A percentile compares a stretch with the other conserved stretches of the same genome.
Conservation (phyloP, 1,284 basidiomycete genomes). For the Blastosporella zonata region DNA sequence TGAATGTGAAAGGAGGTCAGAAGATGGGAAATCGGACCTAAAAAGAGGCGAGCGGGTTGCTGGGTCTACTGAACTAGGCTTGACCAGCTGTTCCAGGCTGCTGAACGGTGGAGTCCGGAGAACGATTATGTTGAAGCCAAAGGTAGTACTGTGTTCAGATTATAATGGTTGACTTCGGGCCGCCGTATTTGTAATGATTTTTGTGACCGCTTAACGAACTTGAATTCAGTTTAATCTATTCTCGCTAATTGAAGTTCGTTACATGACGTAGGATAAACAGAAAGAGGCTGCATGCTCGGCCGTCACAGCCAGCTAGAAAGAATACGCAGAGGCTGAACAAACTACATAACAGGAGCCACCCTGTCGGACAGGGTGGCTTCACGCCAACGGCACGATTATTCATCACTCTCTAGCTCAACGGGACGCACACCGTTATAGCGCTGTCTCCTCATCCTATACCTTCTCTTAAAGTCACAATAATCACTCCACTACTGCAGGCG, state of each 20-base stretch:
- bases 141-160: slow-evolving; percentile 18
- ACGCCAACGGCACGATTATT: slow-evolving; percentile 68
- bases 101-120: not conserved
- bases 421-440: slow-evolving; percentile 73
- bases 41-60: slow-evolving; percentile 8
- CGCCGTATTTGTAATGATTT: not conserved
- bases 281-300: not conserved
- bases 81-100: slow-evolving; percentile 7
- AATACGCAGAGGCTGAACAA: not conserved
- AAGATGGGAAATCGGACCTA: not conserved
- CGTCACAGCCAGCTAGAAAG: not conserved
- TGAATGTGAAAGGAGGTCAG: slow-evolving; percentile 11
- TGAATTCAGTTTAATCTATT: too few relatives aligned
- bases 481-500: slow-evolving; percentile 61
- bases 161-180: not conserved
- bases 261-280: too few relatives aligned
- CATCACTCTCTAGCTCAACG: slow-evolving; percentile 62
- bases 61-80: slow-evolving; percentile 20
- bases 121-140: slow-evolving; percentile 18
- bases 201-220: too few relatives aligned
- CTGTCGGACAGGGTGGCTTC: slow-evolving; percentile 57
- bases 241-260: too few relatives aligned
- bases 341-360: too few relatives aligned
- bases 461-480: slow-evolving; percentile 49
- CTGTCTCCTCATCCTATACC: slow-evolving; percentile 59